Base-by-base conservation (phyloP, 805 yeast genomes). In the Ogataea henricii region DNA sequence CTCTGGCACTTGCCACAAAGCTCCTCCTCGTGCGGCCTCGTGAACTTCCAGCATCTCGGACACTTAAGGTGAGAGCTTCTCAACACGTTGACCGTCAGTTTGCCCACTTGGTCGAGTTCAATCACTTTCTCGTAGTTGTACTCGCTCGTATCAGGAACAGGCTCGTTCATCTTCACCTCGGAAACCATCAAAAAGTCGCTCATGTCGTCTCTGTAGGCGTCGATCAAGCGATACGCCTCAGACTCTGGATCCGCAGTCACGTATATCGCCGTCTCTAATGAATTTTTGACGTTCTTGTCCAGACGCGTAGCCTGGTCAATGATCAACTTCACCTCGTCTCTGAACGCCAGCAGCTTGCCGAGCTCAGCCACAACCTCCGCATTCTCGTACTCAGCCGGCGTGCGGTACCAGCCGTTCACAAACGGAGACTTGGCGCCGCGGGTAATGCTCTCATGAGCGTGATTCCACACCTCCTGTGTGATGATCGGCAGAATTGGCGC, bases 41-140 rank as follows among this genome's bases (percentile, higher is more conserved):
- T 79, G 61, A 69, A 82, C 59, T 88, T 88, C 99, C 99, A 94
- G 68, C 99, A 94, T 63, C 99, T 78, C 6, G 96, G 96, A 64
- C 99, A 94, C 59, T 90, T 90, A 44, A 69, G 68, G 1, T 70
- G 60, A 0, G 63, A 48, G 37, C 67, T 54, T 42, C 55, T 58
- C 45, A 72, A 66, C 2, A 85, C 75, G 2, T 63, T 52, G 3
- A 79, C 58, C 1, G 54, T 55, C 6, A 73, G 39, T 3, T 45
- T 40, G 2, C 51, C 60, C 7, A 56, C 57, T 2, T 64, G 71
- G 6, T 57, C 65, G 2, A 74, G 53, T 2, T 53, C 52, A 2
- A 71, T 52, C n/a, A 55, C 47, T 10, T 55, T 56, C 42, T 65
- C 51, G 44, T 64, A 65, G 14, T 70, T 68, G 43, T 59, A 65